These are phyloP conservation scores for Xylaria sp. DNA, from an alignment of 2,329 filamentous ascomycete genomes.

Conservation along the genomic window DNA sequence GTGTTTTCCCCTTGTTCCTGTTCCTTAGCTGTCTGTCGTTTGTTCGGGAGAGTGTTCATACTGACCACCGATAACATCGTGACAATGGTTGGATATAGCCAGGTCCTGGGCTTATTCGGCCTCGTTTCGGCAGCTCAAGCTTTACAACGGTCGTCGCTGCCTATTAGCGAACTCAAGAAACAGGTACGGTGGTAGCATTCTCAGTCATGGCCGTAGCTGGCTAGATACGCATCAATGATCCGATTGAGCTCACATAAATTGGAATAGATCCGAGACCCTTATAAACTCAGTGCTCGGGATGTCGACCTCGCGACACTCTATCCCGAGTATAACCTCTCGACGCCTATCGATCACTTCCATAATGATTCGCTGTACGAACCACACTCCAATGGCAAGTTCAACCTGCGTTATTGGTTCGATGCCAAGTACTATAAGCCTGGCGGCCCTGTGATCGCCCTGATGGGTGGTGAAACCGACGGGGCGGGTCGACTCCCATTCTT, in stretches of 20 bases:
- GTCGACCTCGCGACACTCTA: slow-evolving; percentile 38
- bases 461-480: slow-evolving; percentile 72
- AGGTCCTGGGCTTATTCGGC: slow-evolving; percentile 29
- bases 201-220: background rate
- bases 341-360: slow-evolving; percentile 80
- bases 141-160: slow-evolving; percentile 36
- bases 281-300: slow-evolving; percentile 25
- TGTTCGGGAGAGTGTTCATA: slow-evolving; percentile 10
- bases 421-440: slow-evolving; percentile 75
- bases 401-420: slow-evolving; percentile 84
- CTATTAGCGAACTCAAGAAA: slow-evolving; percentile 40
- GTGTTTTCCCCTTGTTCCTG: slow-evolving; percentile 13
- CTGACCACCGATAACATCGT: slow-evolving; percentile 17
- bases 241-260: slow-evolving; percentile 19
- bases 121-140: slow-evolving; percentile 33
- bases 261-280: slow-evolving; percentile 26
- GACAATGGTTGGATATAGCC: slow-evolving; percentile 29
- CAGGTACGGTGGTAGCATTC: slow-evolving; percentile 30
- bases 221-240: background rate
- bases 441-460: slow-evolving; percentile 80
- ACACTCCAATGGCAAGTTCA: slow-evolving; percentile 71
- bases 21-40: slow-evolving; percentile 9
- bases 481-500: slow-evolving; percentile 70
- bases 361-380: slow-evolving; percentile 80
- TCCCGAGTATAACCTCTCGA: slow-evolving; percentile 49